These are phyloP conservation scores for Plectranthus barbatus DNA, from an alignment of 257 asterid genomes.

Conservation along the genomic window DNA sequence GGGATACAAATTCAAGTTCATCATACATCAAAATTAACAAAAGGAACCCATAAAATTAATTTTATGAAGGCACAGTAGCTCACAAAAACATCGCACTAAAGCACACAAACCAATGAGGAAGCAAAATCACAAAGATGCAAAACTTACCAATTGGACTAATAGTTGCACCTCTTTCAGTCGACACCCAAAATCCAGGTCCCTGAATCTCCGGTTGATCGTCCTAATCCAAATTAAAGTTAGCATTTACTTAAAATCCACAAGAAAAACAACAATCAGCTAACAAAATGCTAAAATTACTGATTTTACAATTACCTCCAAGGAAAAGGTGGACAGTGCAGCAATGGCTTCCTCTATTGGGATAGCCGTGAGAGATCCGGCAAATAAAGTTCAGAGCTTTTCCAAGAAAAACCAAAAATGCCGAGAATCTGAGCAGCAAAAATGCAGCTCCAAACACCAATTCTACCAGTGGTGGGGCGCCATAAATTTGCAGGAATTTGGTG, in stretches of 20 bases:
- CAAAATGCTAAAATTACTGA: background rate
- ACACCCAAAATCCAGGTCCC: conserved; percentile 95
- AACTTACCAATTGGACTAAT: conserved; percentile 76
- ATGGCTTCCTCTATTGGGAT: conserved; percentile 99
- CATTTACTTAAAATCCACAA: background rate
- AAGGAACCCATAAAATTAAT: too few relatives aligned
- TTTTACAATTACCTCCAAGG: conserved; percentile 57
- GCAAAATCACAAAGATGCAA: background rate
- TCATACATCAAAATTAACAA: too few relatives aligned
- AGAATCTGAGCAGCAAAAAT: conserved; percentile 8
- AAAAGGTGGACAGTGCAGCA: conserved; percentile 93
- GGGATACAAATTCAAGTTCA: background rate
- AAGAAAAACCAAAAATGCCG: background rate
- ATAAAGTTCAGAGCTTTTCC: background rate
- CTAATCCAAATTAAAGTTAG: conserved; percentile 25
- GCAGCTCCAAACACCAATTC: conserved; percentile 6
- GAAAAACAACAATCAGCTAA: background rate
- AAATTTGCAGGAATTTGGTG: conserved; percentile 7
- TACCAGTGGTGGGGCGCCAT: conserved; percentile 13
- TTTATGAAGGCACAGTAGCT: background rate
- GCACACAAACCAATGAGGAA: background rate
- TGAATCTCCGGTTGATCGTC: conserved; percentile 96
- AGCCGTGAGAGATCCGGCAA: conserved; percentile 50
- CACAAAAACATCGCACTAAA: background rate
- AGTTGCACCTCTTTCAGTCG: conserved; percentile 81